A percentile compares a stretch with the other conserved stretches of the same genome.
These are phyloP conservation scores for Clarireedia sp. DNA, from an alignment of 2,329 filamentous ascomycete species.

Conservation along the genomic window DNA sequence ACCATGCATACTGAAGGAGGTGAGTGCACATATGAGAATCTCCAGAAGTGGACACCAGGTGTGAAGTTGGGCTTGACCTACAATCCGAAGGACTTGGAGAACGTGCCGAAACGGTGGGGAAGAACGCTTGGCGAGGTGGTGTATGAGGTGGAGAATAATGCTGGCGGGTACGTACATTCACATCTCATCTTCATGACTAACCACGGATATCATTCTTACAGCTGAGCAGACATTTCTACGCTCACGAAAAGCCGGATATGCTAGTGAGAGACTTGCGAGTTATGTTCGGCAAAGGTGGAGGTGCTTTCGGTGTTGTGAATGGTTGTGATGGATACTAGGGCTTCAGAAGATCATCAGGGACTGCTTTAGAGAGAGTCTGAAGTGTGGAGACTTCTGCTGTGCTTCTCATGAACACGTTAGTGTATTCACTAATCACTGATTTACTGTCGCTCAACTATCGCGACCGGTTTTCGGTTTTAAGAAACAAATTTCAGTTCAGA, in stretches of 20 bases:
- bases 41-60: constrained; percentile 16
- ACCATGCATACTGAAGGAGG: constrained; percentile 34
- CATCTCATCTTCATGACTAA: constrained; percentile 19
- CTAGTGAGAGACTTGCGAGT: constrained; percentile 42
- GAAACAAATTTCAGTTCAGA: no score
- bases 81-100: constrained; percentile 50
- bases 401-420: no score
- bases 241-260: constrained; percentile 47
- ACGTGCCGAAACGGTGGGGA: constrained; percentile 47
- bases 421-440: no score
- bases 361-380: background rate
- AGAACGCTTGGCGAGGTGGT: constrained; percentile 51
- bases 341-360: background rate
- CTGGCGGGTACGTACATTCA: constrained; percentile 31
- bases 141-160: constrained; percentile 36
- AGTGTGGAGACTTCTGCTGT: no score
- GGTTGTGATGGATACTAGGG: constrained; percentile 5
- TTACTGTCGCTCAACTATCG: no score
- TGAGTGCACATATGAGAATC: constrained; percentile 15
- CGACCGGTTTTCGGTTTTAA: no score
- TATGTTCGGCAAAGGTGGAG: constrained; percentile 47
- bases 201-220: background rate
- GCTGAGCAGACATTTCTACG: constrained; percentile 44
- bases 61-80: constrained; percentile 41
- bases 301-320: constrained; percentile 31